These are phyloP conservation scores for Cytidiella melzeri DNA, from an alignment of 768 basidiomycete species.

Conservation along the genomic window DNA sequence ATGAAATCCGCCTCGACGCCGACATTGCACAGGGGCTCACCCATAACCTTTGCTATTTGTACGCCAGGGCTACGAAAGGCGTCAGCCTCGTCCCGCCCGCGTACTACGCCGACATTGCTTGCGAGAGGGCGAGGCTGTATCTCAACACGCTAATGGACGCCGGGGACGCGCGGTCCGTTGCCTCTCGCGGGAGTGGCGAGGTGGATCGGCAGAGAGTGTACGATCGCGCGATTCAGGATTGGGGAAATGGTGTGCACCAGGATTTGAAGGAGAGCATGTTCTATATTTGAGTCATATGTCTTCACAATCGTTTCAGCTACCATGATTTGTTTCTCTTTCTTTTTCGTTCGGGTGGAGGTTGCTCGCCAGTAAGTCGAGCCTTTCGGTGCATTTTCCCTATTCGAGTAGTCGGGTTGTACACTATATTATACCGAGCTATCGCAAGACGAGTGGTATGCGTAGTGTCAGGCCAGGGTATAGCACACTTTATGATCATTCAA, in stretches of 20 bases:
- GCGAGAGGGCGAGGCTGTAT: constrained; percentile 74
- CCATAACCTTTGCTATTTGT: constrained; percentile 64
- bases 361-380: too few species aligned
- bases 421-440: too few species aligned
- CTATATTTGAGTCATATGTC: constrained; percentile 48
- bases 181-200: constrained; percentile 29
- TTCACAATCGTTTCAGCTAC: too few species aligned
- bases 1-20: constrained; percentile 63
- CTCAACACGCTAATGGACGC: constrained; percentile 65
- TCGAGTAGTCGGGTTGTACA: too few species aligned
- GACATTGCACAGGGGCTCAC: constrained; percentile 73
- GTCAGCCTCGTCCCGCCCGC: constrained; percentile 78
- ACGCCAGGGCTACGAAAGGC: constrained; percentile 77
- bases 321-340: too few species aligned
- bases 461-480: too few species aligned
- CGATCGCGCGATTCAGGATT: constrained; percentile 35
- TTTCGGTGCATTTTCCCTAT: too few species aligned
- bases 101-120: constrained; percentile 79
- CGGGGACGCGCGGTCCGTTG: constrained; percentile 16
- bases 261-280: constrained; percentile 67
- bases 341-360: too few species aligned
- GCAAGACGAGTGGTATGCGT: too few species aligned
- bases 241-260: constrained; percentile 38
- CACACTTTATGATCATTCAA: too few species aligned
- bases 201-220: constrained; percentile 25